A percentile compares a stretch with the other conserved stretches of the same genome.
Evolutionary conservation across 2,329 filamentous ascomycete species (phyloP).

Genomic region (Epichloe amarillans): DNA sequence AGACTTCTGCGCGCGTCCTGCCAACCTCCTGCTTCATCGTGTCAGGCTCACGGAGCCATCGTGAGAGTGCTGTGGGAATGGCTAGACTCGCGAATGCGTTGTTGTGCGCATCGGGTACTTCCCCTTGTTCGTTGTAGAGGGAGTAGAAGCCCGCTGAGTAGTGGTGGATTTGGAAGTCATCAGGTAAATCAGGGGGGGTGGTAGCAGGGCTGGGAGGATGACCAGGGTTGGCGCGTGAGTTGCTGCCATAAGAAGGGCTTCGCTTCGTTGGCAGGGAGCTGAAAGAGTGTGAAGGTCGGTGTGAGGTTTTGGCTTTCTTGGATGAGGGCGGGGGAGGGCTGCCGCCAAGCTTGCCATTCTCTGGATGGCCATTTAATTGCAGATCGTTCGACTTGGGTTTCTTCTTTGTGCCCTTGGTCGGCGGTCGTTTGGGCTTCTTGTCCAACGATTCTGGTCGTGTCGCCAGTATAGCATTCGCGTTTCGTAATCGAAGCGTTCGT

Average conservation of each 20-base stretch:
- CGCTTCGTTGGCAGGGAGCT: constrained; percentile 54
- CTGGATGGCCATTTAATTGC: constrained; percentile 43
- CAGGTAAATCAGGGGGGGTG: constrained; percentile 52
- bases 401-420: constrained; percentile 78
- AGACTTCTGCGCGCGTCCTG: constrained; percentile 53
- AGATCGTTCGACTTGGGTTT: constrained; percentile 61
- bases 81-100: constrained; percentile 69
- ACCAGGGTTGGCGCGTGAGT: constrained; percentile 43
- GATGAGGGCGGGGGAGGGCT: constrained; percentile 41
- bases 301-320: constrained; percentile 73
- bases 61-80: constrained; percentile 60
- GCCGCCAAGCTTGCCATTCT: constrained; percentile 33
- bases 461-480: constrained; percentile 21
- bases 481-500: constrained; percentile 48
- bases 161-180: constrained; percentile 50
- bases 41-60: constrained; percentile 65
- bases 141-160: constrained; percentile 67
- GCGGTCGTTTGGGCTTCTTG: constrained; percentile 60
- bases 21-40: constrained; percentile 56
- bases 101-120: constrained; percentile 46
- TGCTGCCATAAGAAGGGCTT: constrained; percentile 53
- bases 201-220: constrained; percentile 65
- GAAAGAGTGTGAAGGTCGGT: constrained; percentile 65
- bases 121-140: constrained; percentile 52
- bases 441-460: constrained; percentile 34